Evolutionary conservation across 768 basidiomycete species (phyloP), one percentile per base, ranked within the genome.

Genomic region (Pleurotus tuoliensis): DNA sequence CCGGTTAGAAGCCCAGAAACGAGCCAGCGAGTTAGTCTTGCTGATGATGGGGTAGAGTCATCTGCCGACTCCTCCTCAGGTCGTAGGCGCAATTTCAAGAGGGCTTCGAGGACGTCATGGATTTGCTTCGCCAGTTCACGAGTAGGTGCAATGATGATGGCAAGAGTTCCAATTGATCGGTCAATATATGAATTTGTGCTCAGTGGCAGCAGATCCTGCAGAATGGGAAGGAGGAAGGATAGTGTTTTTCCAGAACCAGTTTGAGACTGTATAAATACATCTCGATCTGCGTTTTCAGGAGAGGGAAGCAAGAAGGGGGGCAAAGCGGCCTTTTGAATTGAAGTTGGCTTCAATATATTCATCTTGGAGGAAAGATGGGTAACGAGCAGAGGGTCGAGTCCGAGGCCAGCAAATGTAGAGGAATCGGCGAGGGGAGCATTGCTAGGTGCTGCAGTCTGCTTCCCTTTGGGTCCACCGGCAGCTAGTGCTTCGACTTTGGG

Each of bases 201-300:
- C 49, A 98, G 79, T 1, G 94, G 92, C 37, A 98, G 81, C 53
- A 98, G 87, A 69, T 96, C 94, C 60, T 98, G 92, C 44, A 98
- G 82, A 69, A 98, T 93, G 24, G 96, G 96, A 9, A 98, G 83
- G 20, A 98, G 82, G 75, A 91, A 98, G 3, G 94, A 83, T 20
- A 98, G 74, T 0, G 95, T 98, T 73, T 98, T 98, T 66, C 96
- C 96, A 0, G 95, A 98, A 55, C 96, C 96, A 7, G 96, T 98
- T 68, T 98, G 94, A 11, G 94, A 92, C 70, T 97, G 95, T 56
- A 98, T 91, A 70, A 97, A 95, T 12, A 90, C 82, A 70, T 96
- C 94, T 58, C 89, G 78, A 48, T 74, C 73, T 47, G 63, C 59
- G 58, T 71, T 72, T 59, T 68, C 73, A 24, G 71, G 61, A 0